Evolutionary conservation across 2,329 filamentous ascomycete species (phyloP).

Genomic region (Microascus cirrosus): DNA sequence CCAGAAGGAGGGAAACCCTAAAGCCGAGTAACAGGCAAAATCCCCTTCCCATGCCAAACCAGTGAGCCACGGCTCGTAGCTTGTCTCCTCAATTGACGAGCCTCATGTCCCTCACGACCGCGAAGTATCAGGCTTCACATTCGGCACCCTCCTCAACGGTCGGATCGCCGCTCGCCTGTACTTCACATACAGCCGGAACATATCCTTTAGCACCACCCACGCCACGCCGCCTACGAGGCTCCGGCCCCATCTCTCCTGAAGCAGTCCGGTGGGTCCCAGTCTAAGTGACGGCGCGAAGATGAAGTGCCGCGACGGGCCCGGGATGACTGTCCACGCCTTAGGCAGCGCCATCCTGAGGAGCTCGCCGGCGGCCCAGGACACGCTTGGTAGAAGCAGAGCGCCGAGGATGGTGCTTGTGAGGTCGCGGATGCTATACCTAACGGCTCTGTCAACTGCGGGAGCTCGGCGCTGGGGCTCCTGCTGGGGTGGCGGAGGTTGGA

Average conservation of each 20-base stretch:
- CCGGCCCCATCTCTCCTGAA: slow-evolving; percentile 80
- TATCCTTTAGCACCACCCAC: slow-evolving; percentile 73
- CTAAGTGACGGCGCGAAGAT: slow-evolving; percentile 6
- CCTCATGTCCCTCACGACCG: neutral
- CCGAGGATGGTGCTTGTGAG: slow-evolving; percentile 39
- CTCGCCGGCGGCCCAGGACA: slow-evolving; percentile 71
- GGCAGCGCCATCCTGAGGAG: slow-evolving; percentile 60
- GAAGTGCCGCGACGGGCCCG: slow-evolving; percentile 9
- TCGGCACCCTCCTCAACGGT: slow-evolving; percentile 38
- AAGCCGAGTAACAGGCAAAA: neutral
- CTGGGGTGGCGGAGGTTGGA: slow-evolving; percentile 10
- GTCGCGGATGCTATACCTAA: slow-evolving; percentile 25
- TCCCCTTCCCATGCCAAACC: neutral
- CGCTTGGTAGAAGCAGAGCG: slow-evolving; percentile 64
- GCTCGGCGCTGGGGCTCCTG: slow-evolving; percentile 20
- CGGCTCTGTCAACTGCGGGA: slow-evolving; percentile 13
- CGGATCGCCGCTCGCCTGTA: slow-evolving; percentile 48
- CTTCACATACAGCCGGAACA: slow-evolving; percentile 50
- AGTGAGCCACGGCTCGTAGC: neutral
- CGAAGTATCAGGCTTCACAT: neutral
- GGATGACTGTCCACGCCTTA: slow-evolving; percentile 47
- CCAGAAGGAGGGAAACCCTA: neutral
- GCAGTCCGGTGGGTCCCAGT: slow-evolving; percentile 45
- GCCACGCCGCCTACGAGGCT: slow-evolving; percentile 81
- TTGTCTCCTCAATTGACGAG: neutral